phyloP scores from a whole-genome alignment of 2,329 filamentous ascomycete species.

The Fusarium pseudograminearum region DNA sequence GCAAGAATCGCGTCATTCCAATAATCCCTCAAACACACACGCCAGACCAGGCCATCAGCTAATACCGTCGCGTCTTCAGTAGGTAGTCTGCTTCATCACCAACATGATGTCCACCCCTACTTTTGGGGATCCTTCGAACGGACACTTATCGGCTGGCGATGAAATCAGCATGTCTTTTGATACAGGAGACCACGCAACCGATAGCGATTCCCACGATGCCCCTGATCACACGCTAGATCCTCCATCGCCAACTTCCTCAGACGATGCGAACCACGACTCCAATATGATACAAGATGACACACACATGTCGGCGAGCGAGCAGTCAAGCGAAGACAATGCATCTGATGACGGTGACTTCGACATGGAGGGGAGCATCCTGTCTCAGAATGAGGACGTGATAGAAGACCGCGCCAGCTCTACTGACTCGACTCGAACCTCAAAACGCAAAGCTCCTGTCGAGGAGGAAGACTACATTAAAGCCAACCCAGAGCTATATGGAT shows the following conservation, averaged over 20 bases:
- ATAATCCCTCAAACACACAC: conserved; percentile 39
- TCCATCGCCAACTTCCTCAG: conserved; percentile 59
- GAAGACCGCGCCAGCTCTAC: conserved; percentile 76
- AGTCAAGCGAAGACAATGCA: conserved; percentile 65
- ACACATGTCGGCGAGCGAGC: conserved; percentile 60
- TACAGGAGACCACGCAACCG: conserved; percentile 56
- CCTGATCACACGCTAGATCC: conserved; percentile 67
- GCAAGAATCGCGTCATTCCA: conserved; percentile 43
- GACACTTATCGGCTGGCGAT: conserved; percentile 69
- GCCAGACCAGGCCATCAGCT: conserved; percentile 46
- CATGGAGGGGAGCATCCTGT: conserved; percentile 69
- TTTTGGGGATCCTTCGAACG: conserved; percentile 73
- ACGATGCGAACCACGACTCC: conserved; percentile 57
- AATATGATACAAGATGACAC: conserved; percentile 56
- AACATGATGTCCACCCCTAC: conserved; percentile 73
- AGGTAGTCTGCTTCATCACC: conserved; percentile 70
- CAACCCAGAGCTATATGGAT: conserved; percentile 94
- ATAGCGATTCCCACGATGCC: conserved; percentile 82
- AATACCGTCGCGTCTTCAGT: conserved; percentile 53
- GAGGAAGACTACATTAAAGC: conserved; percentile 88
- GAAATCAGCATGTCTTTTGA: conserved; percentile 56
- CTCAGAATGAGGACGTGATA: conserved; percentile 60
- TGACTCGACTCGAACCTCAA: conserved; percentile 75
- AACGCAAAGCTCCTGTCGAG: conserved; percentile 77
- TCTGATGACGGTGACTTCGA: conserved; percentile 82